Evolutionary conservation across 257 asterid species (phyloP).

Genomic region (Solanum ahanhuiri): DNA sequence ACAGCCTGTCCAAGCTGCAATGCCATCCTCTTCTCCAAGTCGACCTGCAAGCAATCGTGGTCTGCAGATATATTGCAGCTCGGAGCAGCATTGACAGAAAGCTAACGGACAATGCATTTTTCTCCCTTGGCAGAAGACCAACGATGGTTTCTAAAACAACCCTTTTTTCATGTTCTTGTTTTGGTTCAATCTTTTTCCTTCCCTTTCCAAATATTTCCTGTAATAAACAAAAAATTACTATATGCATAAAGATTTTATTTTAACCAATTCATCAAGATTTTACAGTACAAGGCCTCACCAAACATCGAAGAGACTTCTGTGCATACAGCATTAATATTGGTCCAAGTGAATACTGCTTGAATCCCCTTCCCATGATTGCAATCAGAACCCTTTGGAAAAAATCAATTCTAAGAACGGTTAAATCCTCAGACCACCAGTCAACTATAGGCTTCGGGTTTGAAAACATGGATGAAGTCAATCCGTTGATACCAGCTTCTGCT

Average conservation of each 20-base stretch:
- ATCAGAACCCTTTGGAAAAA: constrained; percentile 62
- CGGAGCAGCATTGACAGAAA: constrained; percentile 79
- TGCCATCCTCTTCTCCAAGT: constrained; percentile 74
- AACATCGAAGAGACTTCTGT: constrained; percentile 80
- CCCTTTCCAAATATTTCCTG: constrained; percentile 79
- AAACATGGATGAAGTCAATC: background rate
- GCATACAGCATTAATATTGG: constrained; percentile 78
- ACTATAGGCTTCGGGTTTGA: constrained; percentile 34
- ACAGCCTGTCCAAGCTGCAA: constrained; percentile 70
- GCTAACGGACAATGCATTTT: constrained; percentile 61
- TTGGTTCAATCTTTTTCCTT: constrained; percentile 54
- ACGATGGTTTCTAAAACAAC: constrained; percentile 74
- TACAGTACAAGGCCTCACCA: constrained; percentile 56
- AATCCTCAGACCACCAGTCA: constrained; percentile 91
- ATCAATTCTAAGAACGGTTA: constrained; percentile 58
- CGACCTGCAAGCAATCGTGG: constrained; percentile 74
- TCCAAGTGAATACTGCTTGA: constrained; percentile 62
- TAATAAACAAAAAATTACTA: background rate
- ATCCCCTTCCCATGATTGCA: constrained; percentile 73
- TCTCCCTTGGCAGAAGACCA: constrained; percentile 70
- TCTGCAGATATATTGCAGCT: constrained; percentile 64
- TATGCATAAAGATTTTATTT: background rate
- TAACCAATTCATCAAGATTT: constrained; percentile 1
- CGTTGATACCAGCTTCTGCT: constrained; percentile 14
- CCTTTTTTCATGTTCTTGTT: constrained; percentile 66